These are phyloP conservation scores for Ambrosiella beaveri DNA, from an alignment of 2,329 filamentous ascomycete genomes.

Conservation along the genomic window DNA sequence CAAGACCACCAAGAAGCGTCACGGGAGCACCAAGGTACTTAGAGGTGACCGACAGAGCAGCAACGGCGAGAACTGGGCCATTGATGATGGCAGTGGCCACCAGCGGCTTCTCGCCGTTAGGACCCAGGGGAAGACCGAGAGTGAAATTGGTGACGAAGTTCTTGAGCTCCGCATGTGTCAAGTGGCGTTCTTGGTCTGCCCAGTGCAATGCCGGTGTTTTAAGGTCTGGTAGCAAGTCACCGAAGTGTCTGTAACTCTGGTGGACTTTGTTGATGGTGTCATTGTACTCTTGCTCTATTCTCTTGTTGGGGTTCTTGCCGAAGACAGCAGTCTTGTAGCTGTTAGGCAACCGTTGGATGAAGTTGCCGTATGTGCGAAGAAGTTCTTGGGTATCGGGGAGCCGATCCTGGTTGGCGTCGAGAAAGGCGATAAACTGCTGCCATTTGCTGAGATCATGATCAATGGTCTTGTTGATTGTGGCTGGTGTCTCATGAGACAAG, in stretches of 20 bases:
- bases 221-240: conserved; percentile 20
- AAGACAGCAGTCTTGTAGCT: background rate
- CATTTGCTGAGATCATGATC: background rate
- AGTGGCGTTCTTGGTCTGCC: conserved; percentile 16
- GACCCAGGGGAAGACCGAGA: conserved; percentile 16
- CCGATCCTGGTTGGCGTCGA: background rate
- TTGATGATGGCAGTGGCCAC: conserved; percentile 36
- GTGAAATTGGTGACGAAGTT: conserved; percentile 21
- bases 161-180: conserved; percentile 20
- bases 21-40: conserved; percentile 36
- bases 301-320: background rate
- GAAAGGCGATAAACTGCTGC: background rate
- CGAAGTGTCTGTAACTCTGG: conserved; percentile 22
- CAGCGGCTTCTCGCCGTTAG: conserved; percentile 21
- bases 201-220: conserved; percentile 18
- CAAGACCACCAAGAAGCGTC: conserved; percentile 28
- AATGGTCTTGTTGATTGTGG: background rate
- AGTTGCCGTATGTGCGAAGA: conserved; percentile 8
- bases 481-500: background rate
- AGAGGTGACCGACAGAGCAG: conserved; percentile 30
- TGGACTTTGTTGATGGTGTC: conserved; percentile 17
- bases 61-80: conserved; percentile 33
- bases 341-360: conserved; percentile 5
- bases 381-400: conserved; percentile 4
- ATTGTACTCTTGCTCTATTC: conserved; percentile 3